These are phyloP conservation scores for Hemerocallis citrina DNA, from an alignment of 106 monocot genomes.

Conservation along the genomic window DNA sequence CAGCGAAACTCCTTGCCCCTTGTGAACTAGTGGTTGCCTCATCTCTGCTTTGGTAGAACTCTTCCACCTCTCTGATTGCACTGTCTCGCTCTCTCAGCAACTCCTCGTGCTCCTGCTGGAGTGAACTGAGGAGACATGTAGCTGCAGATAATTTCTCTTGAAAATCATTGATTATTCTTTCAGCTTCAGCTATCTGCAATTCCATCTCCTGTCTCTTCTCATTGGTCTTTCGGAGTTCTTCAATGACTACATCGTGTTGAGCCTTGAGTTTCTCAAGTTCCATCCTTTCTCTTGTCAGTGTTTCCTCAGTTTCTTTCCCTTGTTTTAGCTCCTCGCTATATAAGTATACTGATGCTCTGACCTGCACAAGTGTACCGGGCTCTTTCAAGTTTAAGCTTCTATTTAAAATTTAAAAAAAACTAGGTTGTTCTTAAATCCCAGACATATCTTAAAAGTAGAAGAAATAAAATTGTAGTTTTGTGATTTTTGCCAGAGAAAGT, in stretches of 20 bases:
- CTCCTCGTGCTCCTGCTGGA: slow-evolving; percentile 24
- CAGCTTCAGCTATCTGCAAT: slow-evolving; percentile 15
- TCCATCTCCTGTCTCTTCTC: slow-evolving; percentile 21
- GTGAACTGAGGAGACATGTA: slow-evolving; percentile 14
- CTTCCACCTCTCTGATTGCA: slow-evolving; percentile 21
- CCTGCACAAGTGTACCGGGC: slow-evolving; percentile 13
- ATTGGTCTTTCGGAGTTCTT: slow-evolving; percentile 6
- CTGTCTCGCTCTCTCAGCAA: slow-evolving; percentile 23
- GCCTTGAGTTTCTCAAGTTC: slow-evolving; percentile 25
- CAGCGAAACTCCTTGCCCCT: neutral
- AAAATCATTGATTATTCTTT: slow-evolving; percentile 23
- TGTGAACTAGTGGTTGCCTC: neutral
- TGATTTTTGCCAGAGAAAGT: neutral
- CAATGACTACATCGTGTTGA: slow-evolving; percentile 15
- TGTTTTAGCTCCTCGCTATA: slow-evolving; percentile 22
- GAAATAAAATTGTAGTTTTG: neutral
- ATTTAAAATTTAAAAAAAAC: neutral
- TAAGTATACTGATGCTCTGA: slow-evolving; percentile 22
- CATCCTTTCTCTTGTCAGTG: slow-evolving; percentile 13
- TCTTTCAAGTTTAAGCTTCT: no score
- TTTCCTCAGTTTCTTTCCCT: slow-evolving; percentile 27
- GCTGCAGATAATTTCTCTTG: slow-evolving; percentile 27
- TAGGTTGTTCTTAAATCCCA: neutral
- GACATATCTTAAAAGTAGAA: neutral
- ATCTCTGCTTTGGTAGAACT: slow-evolving; percentile 7